Evolutionary conservation across 305 asterid species (phyloP), one percentile per base, ranked within the genome.

Genomic region (Fraxinus latifolia): DNA sequence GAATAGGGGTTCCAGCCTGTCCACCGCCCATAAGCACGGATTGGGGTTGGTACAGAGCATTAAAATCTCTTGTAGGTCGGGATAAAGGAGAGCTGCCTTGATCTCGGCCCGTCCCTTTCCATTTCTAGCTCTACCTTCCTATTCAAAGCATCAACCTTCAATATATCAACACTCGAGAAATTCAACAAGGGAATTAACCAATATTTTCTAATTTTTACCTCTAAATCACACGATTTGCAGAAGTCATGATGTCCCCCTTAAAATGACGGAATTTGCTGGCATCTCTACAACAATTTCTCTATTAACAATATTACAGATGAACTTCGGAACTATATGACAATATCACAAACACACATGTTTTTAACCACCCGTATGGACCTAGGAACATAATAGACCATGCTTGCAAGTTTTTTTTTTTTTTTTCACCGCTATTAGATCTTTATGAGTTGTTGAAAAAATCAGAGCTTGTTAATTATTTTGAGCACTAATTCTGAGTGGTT

Each of bases 251-350:
- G 1, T 93, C 93, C 60, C 89, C 89, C 76, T 89, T 87, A 21
- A 92, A 92, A 87, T 85, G 94, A 88, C 90, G 97, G 80, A 87
- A 91, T 34, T 97, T 87, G 77, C 68, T 93, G 33, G 89, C 88
- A 85, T 93, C 93, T 82, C 95, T 88, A 91, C 91, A 31, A 92
- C 87, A 76, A 92, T 87, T 78, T 88, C 90, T 55, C 93, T 84
- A 3, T 80, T 11, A 7, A 84, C 83, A 79, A 94, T 90, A 72
- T 83, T 78, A 78, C 91, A 47, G 65, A 92, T 86, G 15, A 88
- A 79, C 85, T 93, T 93, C 12, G 93, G 55, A 72, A 87, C 91
- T 0, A 85, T 84, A 82, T 94, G 97, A 71, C 94, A 92, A 86
- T 90, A 95, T 7, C 90, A 80, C 95, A 92, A 19, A 90, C 89